Base-by-base conservation (phyloP, 2,329 filamentous ascomycete genomes). In the Fusarium citri region DNA sequence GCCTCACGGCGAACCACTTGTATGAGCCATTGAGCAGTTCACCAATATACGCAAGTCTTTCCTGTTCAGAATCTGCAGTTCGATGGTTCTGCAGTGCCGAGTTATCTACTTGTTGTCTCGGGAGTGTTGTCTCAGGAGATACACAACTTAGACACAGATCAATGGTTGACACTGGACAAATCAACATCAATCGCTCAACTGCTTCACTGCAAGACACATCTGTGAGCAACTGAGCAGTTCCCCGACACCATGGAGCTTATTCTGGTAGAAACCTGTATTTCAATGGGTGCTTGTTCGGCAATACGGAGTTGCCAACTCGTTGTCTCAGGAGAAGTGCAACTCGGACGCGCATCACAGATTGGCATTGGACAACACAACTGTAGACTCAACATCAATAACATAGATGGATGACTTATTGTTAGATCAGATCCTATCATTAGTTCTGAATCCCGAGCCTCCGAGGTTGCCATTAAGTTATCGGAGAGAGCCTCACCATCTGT, bases 161-260 rank as follows among this genome's bases (percentile, higher is more conserved):
- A 30, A 30, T 30, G 2, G 3, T 30, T 30, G 12, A 8, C 28
- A 30, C 12, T 30, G 28, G 28, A 30, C 12, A 30, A 30, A 14
- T 30, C 12, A 30, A 30, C 28, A 30, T 30, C 34, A 12, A n/a
- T n/a, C 9, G 18, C n/a, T 28, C 6, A 26, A 20, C 23, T 6
- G 3, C n/a, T 2, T 20, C n/a, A n/a, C 5, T 6, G 2, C 7
- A 22, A 22, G 20, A 1, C 10, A 18, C 49, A 2, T 18, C 1
- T 26, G 26, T 16, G 4, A 26, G n/a, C 5, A 5, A 16, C 2
- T 4, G 5, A n/a, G 4, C 3, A 11, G 9, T 26, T 26, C 10
- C 2, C 1, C 8, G 15, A 6, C 7, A 14, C 9, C 6, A 0
- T 1, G 0, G 12, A 7, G 7, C 6, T 2, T 28, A 2, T n/a